Percentiles rank a stretch among this genome's conserved stretches.
Conservation (phyloP, 805 yeast species). For the Wickerhamomyces chambardii region DNA sequence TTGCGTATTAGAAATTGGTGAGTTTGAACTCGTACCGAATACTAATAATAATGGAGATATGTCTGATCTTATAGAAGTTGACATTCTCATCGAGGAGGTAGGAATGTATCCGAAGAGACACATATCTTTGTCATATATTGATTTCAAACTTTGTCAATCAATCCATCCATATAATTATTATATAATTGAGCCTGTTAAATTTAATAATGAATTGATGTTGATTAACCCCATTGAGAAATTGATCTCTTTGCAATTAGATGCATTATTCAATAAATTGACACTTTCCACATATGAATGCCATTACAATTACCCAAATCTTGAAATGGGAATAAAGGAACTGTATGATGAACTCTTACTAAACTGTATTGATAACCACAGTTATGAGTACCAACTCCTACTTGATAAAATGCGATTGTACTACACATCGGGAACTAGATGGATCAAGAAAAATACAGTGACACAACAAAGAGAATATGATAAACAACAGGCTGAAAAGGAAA, state of each 20-base stretch:
- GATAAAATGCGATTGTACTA: constrained; percentile 1
- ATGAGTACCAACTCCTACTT: too few relatives aligned
- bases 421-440: not conserved
- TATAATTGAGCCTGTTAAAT: not conserved
- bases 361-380: too few relatives aligned
- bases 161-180: not conserved
- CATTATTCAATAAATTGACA: not conserved
- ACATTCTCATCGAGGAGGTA: constrained; percentile 44
- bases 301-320: too few relatives aligned
- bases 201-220: too few relatives aligned
- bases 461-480: not conserved
- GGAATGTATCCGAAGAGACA: constrained; percentile 47
- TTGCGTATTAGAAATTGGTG: constrained; percentile 41
- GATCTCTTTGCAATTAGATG: not conserved
- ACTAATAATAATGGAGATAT: not conserved
- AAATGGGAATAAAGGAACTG: too few relatives aligned
- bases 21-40: constrained; percentile 23
- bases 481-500: too few relatives aligned
- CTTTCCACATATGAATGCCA: not conserved
- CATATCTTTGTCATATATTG: constrained; percentile 34
- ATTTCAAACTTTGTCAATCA: constrained; percentile 10
- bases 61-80: constrained; percentile 21
- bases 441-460: not conserved
- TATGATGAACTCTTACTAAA: too few relatives aligned
- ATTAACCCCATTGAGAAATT: not conserved